These are phyloP conservation scores for Leucoagaricus sp. DNA, from an alignment of 1,284 basidiomycete species.

Conservation along the genomic window DNA sequence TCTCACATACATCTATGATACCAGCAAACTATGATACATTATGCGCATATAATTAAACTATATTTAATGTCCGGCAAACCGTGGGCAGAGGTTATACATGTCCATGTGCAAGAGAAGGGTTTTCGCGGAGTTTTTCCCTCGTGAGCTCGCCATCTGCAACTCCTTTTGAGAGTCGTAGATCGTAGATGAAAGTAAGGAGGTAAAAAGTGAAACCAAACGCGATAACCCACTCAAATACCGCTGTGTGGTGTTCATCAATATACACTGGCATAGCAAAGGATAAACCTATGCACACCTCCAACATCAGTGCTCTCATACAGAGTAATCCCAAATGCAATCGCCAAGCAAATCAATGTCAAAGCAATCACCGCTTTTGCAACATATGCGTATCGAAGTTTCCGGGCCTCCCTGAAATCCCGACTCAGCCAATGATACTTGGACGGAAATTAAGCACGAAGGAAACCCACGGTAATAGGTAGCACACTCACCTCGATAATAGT, in stretches of 20 bases:
- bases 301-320: conserved; percentile 47
- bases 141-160: conserved; percentile 41
- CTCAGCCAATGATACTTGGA: conserved; percentile 70
- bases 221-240: conserved; percentile 72
- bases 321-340: conserved; percentile 60
- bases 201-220: conserved; percentile 73
- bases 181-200: conserved; percentile 66
- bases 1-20: neutral
- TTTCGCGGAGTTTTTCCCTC: conserved; percentile 15
- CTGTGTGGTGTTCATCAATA: conserved; percentile 29
- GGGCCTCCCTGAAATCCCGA: conserved; percentile 49
- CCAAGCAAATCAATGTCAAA: conserved; percentile 53
- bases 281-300: conserved; percentile 43
- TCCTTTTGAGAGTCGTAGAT: conserved; percentile 58
- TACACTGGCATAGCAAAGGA: neutral
- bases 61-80: neutral
- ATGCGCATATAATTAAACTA: neutral
- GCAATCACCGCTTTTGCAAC: conserved; percentile 62
- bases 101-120: conserved; percentile 1
- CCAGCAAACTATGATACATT: neutral
- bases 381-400: conserved; percentile 57
- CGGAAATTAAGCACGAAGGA: neutral
- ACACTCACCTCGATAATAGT: conserved; percentile 61
- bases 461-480: neutral
- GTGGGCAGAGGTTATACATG: neutral